Evolutionary conservation across 2,329 filamentous ascomycete species (phyloP).

Genomic region (Lachnellula willkommii): DNA sequence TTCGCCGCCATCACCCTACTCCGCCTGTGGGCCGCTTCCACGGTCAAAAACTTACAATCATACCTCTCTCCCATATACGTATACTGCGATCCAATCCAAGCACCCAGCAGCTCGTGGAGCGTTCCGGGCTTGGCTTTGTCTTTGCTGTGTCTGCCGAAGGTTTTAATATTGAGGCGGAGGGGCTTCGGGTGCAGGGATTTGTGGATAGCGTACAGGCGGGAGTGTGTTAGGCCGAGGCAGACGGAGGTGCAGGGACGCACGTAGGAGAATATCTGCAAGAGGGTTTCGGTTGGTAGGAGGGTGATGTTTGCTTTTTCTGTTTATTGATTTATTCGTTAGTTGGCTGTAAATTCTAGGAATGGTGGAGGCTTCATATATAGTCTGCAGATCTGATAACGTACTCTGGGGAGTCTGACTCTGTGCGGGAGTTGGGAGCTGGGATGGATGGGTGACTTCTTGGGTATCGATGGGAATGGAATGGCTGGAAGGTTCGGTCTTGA

Average conservation of each 20-base stretch:
- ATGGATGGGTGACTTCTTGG: neutral
- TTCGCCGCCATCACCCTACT: neutral
- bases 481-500: neutral
- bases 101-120: neutral
- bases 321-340: neutral
- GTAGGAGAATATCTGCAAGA: neutral
- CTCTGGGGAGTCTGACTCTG: too few species aligned
- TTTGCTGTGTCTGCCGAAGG: neutral
- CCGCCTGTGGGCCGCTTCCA: too few species aligned
- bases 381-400: neutral
- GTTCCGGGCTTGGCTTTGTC: too few species aligned
- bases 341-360: neutral
- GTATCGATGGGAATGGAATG: neutral
- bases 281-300: neutral
- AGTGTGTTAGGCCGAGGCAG: neutral
- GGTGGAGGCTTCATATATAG: neutral
- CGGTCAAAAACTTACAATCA: neutral
- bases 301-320: neutral
- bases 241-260: neutral
- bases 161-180: neutral
- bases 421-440: neutral
- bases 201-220: neutral
- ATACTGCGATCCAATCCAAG: neutral
- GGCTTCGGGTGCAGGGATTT: neutral
- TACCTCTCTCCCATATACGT: neutral